Conservation (phyloP, 257 asterid genomes). For the Gynochthodes officinalis region DNA sequence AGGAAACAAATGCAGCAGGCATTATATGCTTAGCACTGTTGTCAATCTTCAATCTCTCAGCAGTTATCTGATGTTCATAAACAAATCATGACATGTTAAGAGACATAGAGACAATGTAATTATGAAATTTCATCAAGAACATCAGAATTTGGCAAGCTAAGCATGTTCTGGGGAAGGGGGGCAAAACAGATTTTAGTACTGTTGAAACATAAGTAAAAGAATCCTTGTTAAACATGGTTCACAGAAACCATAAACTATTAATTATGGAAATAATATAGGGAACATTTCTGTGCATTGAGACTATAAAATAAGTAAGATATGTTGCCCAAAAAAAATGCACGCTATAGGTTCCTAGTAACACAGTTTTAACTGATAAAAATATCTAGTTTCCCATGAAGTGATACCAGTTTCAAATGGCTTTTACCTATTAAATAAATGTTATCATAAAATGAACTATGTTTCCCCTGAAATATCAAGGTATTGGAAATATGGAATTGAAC, state of each 20-base stretch:
- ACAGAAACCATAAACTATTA: too few relatives aligned
- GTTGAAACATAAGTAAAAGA: neutral
- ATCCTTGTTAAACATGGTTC: too few relatives aligned
- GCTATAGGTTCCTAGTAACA: neutral
- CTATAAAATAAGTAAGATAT: neutral
- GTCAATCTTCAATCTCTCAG: constrained; percentile 59
- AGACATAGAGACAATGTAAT: neutral
- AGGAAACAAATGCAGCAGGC: constrained; percentile 92
- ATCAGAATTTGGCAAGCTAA: neutral
- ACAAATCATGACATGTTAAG: neutral
- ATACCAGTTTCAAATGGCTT: neutral
- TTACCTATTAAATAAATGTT: too few relatives aligned
- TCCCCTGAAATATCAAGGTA: too few relatives aligned
- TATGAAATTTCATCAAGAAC: neutral
- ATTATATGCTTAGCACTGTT: constrained; percentile 54
- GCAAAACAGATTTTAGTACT: neutral
- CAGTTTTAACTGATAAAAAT: neutral
- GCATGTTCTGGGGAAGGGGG: neutral
- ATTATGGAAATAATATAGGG: neutral
- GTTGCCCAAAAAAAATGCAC: neutral
- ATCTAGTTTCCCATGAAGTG: too few relatives aligned
- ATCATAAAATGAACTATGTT: too few relatives aligned
- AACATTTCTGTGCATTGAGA: neutral
- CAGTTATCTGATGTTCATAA: constrained; percentile 51
- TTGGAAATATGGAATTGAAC: too few relatives aligned